Percentiles rank a stretch among this genome's conserved stretches.
Conservation (phyloP, 2,329 filamentous ascomycete species). For the Fusarium setosum region DNA sequence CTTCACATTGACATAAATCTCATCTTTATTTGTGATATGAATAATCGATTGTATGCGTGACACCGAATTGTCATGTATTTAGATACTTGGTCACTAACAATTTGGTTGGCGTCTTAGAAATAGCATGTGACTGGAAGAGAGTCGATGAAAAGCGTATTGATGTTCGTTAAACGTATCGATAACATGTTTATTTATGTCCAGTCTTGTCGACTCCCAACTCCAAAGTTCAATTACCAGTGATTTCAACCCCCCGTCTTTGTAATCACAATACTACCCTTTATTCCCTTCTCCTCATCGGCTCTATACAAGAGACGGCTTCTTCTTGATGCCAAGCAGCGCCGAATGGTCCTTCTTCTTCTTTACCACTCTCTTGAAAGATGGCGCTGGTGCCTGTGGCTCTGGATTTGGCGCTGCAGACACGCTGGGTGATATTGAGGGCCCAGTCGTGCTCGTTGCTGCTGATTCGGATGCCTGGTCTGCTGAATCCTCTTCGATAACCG, state of each 20-base stretch:
- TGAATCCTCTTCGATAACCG: constrained; percentile 61
- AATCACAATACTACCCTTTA: not conserved
- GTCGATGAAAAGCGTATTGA: no score
- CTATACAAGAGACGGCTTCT: constrained; percentile 73
- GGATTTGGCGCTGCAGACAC: constrained; percentile 36
- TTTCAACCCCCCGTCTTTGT: not conserved
- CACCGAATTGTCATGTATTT: no score
- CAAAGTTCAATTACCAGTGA: not conserved
- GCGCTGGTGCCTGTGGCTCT: constrained; percentile 55
- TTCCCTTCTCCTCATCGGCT: not conserved
- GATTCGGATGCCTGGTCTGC: constrained; percentile 38
- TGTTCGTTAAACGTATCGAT: not conserved
- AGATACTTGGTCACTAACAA: no score
- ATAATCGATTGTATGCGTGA: no score
- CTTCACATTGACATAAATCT: not conserved
- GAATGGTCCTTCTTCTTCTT: constrained; percentile 91
- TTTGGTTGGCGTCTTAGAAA: no score
- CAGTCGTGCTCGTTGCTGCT: constrained; percentile 24
- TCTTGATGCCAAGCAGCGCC: constrained; percentile 86
- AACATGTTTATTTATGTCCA: no score
- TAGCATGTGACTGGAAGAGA: no score
- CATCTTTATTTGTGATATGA: not conserved
- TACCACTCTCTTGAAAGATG: constrained; percentile 78
- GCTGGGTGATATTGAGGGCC: constrained; percentile 32
- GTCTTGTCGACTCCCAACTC: not conserved